Evolutionary conservation across 257 asterid genomes (phyloP), one percentile per base, ranked within the genome.

Genomic region (Solanum verrucosum): DNA sequence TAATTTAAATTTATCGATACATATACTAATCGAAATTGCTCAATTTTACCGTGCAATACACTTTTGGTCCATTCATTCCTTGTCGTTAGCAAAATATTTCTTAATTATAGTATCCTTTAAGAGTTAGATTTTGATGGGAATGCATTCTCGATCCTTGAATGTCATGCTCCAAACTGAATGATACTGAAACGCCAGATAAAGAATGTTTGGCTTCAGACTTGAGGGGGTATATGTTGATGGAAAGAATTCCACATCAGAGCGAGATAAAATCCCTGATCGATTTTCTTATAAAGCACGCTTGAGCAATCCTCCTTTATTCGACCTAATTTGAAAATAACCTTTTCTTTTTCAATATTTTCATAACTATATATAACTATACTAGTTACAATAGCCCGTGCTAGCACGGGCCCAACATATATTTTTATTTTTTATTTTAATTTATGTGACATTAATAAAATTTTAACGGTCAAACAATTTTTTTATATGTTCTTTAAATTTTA

Each of bases 221-320:
- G 18, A 63, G 5, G 31, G 68, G 7, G 18, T 13, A 27, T 25
- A 10, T 5, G 8, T 67, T 25, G 34, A 67, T 25, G 18, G 20
- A 67, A 67, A 67, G 73, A 67, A 25, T 67, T 11, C 0, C 3
- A 12, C 73, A 25, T 25, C 1, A 5, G 0, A 67, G 2, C 0
- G 0, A 3, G 34, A 12, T 1, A 5, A 67, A 12, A 25, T 25
- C 0, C 9, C 1, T 25, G 1, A 12, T 67, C 20, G 1, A 49
- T 49, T 21, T 46, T 46, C 3, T 49, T 49, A 15, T 14, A 49
- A 49, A 49, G 20, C 21, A 49, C 1, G 8, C 18, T 49, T 49
- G 1, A 49, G 3, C 60, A 49, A 15, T 49, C 21, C 33, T 27
- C 34, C 8, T 4, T 10, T 67, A 31, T 67, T 13, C 14, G 5